phyloP scores from a whole-genome alignment of 495 filamentous ascomycete species.

The Physcia stellaris region DNA sequence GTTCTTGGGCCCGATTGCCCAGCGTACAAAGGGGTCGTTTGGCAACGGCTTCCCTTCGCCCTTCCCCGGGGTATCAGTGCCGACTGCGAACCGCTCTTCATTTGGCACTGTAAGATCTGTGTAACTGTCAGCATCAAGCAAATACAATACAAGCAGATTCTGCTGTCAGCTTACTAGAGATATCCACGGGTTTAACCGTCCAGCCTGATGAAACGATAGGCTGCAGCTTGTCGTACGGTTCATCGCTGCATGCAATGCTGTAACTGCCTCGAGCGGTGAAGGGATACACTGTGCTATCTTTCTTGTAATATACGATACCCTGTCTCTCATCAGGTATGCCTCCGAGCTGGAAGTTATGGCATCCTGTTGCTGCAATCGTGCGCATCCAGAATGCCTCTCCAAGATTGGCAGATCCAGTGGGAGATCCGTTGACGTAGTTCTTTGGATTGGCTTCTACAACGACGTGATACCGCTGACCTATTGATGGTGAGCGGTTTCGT shows the following conservation, averaged over 20 bases:
- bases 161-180: no score
- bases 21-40: slow-evolving; percentile 19
- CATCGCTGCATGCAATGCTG: slow-evolving; percentile 14
- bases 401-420: slow-evolving; percentile 20
- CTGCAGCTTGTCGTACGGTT: slow-evolving; percentile 17
- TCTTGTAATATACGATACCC: slow-evolving; percentile 43
- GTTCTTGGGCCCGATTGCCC: slow-evolving; percentile 27
- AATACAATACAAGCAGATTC: no score
- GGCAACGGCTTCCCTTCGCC: background rate
- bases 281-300: slow-evolving; percentile 20
- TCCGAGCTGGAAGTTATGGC: slow-evolving; percentile 9
- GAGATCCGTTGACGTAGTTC: background rate
- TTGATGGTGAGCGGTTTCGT: background rate
- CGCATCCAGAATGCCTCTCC: slow-evolving; percentile 51
- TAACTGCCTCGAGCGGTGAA: slow-evolving; percentile 14
- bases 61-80: background rate
- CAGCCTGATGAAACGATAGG: slow-evolving; percentile 15
- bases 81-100: background rate
- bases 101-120: no score
- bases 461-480: slow-evolving; percentile 55
- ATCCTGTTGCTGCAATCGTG: slow-evolving; percentile 35
- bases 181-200: no score
- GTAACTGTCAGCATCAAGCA: no score
- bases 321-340: slow-evolving; percentile 29
- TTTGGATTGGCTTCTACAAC: slow-evolving; percentile 48